Evolutionary conservation across 202 grass and related monocot species (phyloP).

Genomic region (Panicum hallii): DNA sequence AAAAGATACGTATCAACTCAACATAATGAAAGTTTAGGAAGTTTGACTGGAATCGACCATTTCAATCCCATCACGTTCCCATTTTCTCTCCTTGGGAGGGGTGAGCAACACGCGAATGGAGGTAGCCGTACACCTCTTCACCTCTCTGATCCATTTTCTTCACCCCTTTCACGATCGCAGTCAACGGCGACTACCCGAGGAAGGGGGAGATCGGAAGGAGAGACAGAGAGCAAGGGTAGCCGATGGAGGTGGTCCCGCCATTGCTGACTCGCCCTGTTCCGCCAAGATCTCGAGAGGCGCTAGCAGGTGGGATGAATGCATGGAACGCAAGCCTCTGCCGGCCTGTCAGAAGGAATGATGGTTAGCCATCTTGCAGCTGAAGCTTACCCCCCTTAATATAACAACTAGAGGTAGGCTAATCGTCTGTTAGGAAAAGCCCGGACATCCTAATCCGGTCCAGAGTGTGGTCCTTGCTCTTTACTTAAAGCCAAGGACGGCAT

Average conservation of each 20-base stretch:
- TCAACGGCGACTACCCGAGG: background rate
- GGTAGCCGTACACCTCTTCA: background rate
- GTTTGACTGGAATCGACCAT: background rate
- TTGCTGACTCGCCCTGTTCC: background rate
- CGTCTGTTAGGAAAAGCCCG: conserved; percentile 21
- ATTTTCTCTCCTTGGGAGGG: background rate
- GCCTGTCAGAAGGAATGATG: background rate
- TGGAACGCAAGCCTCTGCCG: background rate
- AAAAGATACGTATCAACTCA: background rate
- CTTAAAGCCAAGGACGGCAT: conserved; percentile 36
- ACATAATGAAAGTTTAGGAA: background rate
- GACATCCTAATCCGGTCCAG: conserved; percentile 29
- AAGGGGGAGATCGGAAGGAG: background rate
- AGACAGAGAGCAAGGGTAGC: background rate
- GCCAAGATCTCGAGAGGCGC: background rate
- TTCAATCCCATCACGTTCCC: background rate
- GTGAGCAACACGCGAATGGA: background rate
- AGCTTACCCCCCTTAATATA: background rate
- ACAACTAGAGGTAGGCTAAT: background rate
- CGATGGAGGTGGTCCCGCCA: background rate
- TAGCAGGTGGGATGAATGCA: background rate
- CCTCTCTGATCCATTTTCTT: background rate
- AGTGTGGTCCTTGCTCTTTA: conserved; percentile 49
- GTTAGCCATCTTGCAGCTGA: background rate
- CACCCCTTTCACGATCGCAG: background rate